Evolutionary conservation across 163 green algal species (phyloP), one percentile per base, ranked within the genome.

Genomic region (Scenedesmus sp.): DNA sequence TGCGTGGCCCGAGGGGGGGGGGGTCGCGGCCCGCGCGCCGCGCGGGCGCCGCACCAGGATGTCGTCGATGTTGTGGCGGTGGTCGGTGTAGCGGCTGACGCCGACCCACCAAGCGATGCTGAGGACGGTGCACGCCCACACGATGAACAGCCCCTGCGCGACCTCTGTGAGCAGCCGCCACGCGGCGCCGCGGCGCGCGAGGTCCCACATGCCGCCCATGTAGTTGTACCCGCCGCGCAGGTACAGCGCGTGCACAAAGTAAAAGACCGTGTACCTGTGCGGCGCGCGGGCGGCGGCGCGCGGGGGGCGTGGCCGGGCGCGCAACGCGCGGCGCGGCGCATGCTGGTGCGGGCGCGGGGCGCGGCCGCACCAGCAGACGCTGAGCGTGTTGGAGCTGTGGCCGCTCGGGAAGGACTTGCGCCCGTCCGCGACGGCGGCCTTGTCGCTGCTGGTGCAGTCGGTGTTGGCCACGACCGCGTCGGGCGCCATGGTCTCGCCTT

Each of bases 11-110:
- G n/a, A n/a, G n/a, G n/a, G n/a, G n/a, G n/a, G n/a, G n/a, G n/a
- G n/a, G n/a, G n/a, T n/a, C n/a, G n/a, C n/a, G n/a, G n/a, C n/a
- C n/a, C n/a, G n/a, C n/a, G n/a, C n/a, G n/a, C n/a, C n/a, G n/a
- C n/a, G n/a, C n/a, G n/a, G n/a, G 39, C 4, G 7, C 9, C 67
- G 47, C 67, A 76, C 67, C 53, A 71, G 18, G 44, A 79, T 79
- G n/a, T 79, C 71, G 45, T 70, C 57, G 22, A 79, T 79, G 45
- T 79, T 70, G 57, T 79, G 57, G n/a, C 57, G 54, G 44, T 79
- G 28, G 71, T 79, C 71, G 10, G 10, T 48, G 57, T 42, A 79
- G 28, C 71, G 53, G 42, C 44, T 71, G 57, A 79, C 15, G 9
- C 71, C 71, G 47, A 79, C 67, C 17, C 28, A 79, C 71, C 69